Percentiles rank a stretch among this genome's conserved stretches.
Evolutionary conservation across 495 filamentous ascomycete species (phyloP).

Genomic region (Tuber borchii): DNA sequence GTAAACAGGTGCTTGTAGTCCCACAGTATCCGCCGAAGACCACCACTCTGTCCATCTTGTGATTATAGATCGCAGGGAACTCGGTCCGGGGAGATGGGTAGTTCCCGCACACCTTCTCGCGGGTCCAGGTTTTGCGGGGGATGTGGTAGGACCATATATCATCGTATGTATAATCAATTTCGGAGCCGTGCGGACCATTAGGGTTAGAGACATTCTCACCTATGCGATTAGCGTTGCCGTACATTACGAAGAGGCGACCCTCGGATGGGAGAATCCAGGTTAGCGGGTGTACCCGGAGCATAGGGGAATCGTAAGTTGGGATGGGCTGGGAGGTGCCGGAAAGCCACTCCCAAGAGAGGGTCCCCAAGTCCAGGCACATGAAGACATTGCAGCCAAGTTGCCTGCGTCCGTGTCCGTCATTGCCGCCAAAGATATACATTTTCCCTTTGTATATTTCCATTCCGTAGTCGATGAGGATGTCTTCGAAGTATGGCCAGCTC

Average conservation of each 20-base stretch:
- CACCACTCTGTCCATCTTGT: conserved; percentile 11
- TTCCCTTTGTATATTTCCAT: conserved; percentile 32
- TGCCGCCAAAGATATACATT: conserved; percentile 30
- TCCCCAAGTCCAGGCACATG: conserved; percentile 24
- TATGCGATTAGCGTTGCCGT: conserved; percentile 36
- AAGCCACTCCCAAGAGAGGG: conserved; percentile 26
- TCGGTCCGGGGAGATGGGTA: conserved; percentile 33
- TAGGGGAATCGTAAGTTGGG: conserved; percentile 24
- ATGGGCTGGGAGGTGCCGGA: conserved; percentile 28
- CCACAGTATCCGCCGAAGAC: conserved; percentile 32
- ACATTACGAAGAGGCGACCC: conserved; percentile 29
- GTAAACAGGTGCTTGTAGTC: conserved; percentile 31
- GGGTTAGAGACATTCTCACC: conserved; percentile 20
- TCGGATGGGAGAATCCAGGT: conserved; percentile 28
- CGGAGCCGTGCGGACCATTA: conserved; percentile 17
- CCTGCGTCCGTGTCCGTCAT: conserved; percentile 28
- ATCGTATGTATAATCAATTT: conserved; percentile 33
- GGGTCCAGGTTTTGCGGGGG: conserved; percentile 22
- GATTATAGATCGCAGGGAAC: conserved; percentile 25
- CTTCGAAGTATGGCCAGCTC: conserved; percentile 27
- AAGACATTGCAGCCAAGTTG: conserved; percentile 33
- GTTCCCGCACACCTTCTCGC: conserved; percentile 29
- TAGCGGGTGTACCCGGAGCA: conserved; percentile 28
- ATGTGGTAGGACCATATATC: conserved; percentile 33
- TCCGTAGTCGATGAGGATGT: conserved; percentile 23